A percentile compares a stretch with the other conserved stretches of the same genome.
Conservation (phyloP, 2,329 filamentous ascomycete genomes). For the Colletotrichum magnum region DNA sequence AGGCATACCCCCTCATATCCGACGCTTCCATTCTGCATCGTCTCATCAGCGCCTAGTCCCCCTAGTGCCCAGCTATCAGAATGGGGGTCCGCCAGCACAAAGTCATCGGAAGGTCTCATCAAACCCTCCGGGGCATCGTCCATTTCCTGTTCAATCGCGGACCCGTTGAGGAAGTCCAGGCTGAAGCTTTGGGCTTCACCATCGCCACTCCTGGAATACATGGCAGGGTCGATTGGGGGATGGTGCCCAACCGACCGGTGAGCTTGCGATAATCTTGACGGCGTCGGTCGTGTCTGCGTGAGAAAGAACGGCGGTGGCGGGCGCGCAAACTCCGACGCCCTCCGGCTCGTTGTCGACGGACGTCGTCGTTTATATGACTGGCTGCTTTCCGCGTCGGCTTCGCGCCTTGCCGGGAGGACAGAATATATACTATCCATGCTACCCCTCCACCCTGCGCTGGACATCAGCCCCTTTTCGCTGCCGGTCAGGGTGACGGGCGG, state of each 20-base stretch:
- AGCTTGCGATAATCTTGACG: constrained; percentile 42
- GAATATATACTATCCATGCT: constrained; percentile 42
- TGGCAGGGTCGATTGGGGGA: constrained; percentile 44
- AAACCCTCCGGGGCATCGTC: constrained; percentile 33
- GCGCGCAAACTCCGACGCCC: constrained; percentile 49
- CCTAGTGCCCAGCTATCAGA: constrained; percentile 48
- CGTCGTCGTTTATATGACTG: constrained; percentile 50
- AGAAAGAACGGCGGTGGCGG: constrained; percentile 49
- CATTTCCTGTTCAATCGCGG: constrained; percentile 47
- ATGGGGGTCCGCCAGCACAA: constrained; percentile 46
- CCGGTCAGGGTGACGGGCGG: constrained; percentile 17
- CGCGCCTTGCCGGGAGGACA: constrained; percentile 49
- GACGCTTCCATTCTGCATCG: constrained; percentile 35
- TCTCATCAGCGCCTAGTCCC: constrained; percentile 40
- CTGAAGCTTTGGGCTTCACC: constrained; percentile 42
- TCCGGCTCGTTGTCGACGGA: constrained; percentile 44
- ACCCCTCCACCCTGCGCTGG: constrained; percentile 22
- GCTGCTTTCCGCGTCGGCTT: constrained; percentile 46
- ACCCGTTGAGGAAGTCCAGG: constrained; percentile 48
- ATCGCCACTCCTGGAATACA: constrained; percentile 47
- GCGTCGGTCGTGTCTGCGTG: constrained; percentile 39
- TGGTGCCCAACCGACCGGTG: constrained; percentile 35
- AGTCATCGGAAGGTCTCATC: constrained; percentile 40
- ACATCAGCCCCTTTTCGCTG: constrained; percentile 6
- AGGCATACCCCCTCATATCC: constrained; percentile 45